Evolutionary conservation across 2,329 filamentous ascomycete genomes (phyloP), one percentile per base, ranked within the genome.

Genomic region (Beauveria medogensis): DNA sequence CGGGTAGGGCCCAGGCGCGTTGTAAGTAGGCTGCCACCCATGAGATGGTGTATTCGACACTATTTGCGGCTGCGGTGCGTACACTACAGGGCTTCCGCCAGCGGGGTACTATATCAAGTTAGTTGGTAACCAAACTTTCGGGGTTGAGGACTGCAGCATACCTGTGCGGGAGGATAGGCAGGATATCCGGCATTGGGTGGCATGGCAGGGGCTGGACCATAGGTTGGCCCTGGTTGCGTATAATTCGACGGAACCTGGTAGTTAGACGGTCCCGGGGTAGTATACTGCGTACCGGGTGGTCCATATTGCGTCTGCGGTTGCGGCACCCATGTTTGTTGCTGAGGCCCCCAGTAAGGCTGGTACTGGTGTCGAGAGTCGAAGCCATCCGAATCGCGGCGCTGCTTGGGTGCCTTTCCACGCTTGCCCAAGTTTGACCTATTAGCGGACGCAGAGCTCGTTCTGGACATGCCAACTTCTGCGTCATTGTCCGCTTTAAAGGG

Each of bases 371-470:
- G 78, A 12, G 83, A 83, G 67, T 88, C 85, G 63, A 88, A 88
- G 64, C 79, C 81, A 65, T 87, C 85, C 0, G 83, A 85, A 68
- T 88, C 83, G 51, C 84, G 79, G 47, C 84, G 80, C 66, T 86
- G 83, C 69, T 84, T 86, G 63, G 75, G 70, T 73, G 86, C 69
- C 82, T 90, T 79, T 73, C 86, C 76, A 83, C 90, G 78, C 68
- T 91, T 91, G 51, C 86, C 85, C 65, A 86, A 81, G 65, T 85
- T 87, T 48, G 82, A 81, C 70, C 84, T 93, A 70, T 90, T 91
- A 26, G 89, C 89, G 48, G 88, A 91, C 6, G 90, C 84, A 5
- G 93, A 97, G 72, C 92, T 97, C 22, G 92, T 90, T 53, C 92
- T 84, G 22, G 93, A 97, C 66, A 92, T 81, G 63, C 89, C 89